Evolutionary conservation across 2,329 filamentous ascomycete genomes (phyloP).

Genomic region (Xylogone sp.): DNA sequence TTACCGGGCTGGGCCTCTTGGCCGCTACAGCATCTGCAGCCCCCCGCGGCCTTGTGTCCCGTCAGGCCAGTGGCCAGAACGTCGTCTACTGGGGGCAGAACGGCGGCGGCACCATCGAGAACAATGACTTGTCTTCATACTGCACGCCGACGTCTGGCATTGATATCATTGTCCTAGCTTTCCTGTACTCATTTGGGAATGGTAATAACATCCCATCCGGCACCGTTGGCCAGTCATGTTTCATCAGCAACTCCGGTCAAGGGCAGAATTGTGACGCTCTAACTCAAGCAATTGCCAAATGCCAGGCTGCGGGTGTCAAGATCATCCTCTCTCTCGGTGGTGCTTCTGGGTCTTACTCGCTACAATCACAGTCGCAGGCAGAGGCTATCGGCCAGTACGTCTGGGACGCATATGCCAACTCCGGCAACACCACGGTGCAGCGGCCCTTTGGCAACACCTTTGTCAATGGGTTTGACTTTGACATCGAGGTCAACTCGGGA

Average conservation of each 20-base stretch:
- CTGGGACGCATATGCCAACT: slow-evolving; percentile 41
- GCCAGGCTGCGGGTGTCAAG: slow-evolving; percentile 39
- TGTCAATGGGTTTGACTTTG: slow-evolving; percentile 51
- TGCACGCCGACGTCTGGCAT: slow-evolving; percentile 34
- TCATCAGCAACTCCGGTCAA: slow-evolving; percentile 30
- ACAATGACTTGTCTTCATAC: slow-evolving; percentile 33
- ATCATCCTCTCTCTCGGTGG: slow-evolving; percentile 43
- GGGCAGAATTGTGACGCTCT: slow-evolving; percentile 35
- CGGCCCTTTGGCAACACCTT: slow-evolving; percentile 43
- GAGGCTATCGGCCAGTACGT: slow-evolving; percentile 38
- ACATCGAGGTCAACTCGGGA: slow-evolving; percentile 36
- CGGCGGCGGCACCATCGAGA: slow-evolving; percentile 7
- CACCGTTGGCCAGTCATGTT: slow-evolving; percentile 35
- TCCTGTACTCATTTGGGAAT: slow-evolving; percentile 36
- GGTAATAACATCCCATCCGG: slow-evolving; percentile 34
- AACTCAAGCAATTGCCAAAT: slow-evolving; percentile 36
- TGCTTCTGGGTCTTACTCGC: slow-evolving; percentile 31
- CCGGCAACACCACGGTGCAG: slow-evolving; percentile 25
- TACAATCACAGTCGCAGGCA: slow-evolving; percentile 32
- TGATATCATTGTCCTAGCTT: slow-evolving; percentile 40
- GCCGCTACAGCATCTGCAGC: not conserved
- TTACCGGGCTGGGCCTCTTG: slow-evolving; percentile 3
- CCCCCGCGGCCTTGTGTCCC: not conserved
- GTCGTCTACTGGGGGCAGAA: slow-evolving; percentile 31
- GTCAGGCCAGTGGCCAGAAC: slow-evolving; percentile 23